Percentiles rank a stretch among this genome's conserved stretches.
Conservation (phyloP, 176 grass and related monocot genomes). For the Oryza rufipogon region DNA sequence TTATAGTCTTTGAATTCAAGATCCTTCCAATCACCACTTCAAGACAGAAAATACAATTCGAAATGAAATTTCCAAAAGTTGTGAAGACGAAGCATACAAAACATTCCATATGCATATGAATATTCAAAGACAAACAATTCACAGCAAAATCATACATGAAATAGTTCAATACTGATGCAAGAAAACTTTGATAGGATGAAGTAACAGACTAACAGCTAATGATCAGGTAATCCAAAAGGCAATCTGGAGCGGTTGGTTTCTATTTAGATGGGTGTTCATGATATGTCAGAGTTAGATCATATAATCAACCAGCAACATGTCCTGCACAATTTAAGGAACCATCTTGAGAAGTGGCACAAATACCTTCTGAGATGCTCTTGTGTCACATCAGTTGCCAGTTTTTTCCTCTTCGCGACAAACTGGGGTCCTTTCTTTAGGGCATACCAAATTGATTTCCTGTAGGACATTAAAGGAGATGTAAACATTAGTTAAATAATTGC, state of each 20-base stretch:
- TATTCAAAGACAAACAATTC: neutral
- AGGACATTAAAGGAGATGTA: conserved; percentile 32
- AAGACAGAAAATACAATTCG: conserved; percentile 14
- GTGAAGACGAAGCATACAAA: neutral
- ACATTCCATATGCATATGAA: neutral
- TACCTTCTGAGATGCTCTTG: conserved; percentile 92
- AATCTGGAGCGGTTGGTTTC: neutral
- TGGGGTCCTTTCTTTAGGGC: conserved; percentile 87
- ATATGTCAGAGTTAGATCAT: neutral
- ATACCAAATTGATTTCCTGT: conserved; percentile 76
- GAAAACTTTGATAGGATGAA: neutral
- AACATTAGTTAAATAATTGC: conserved; percentile 14
- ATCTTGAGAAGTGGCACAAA: conserved; percentile 20
- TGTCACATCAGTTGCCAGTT: conserved; percentile 85
- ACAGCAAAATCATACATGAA: neutral
- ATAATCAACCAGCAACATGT: neutral
- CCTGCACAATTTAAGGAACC: neutral
- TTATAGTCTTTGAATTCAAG: conserved; percentile 96
- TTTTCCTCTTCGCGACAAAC: conserved; percentile 87
- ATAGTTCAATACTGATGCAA: neutral
- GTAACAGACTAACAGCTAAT: neutral
- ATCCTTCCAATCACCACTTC: conserved; percentile 94
- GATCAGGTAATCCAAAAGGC: neutral
- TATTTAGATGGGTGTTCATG: neutral
- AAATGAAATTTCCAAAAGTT: conserved; percentile 10